A percentile compares a stretch with the other conserved stretches of the same genome.
Conservation (phyloP, 2,329 filamentous ascomycete species). For the Alternaria metachromatica region DNA sequence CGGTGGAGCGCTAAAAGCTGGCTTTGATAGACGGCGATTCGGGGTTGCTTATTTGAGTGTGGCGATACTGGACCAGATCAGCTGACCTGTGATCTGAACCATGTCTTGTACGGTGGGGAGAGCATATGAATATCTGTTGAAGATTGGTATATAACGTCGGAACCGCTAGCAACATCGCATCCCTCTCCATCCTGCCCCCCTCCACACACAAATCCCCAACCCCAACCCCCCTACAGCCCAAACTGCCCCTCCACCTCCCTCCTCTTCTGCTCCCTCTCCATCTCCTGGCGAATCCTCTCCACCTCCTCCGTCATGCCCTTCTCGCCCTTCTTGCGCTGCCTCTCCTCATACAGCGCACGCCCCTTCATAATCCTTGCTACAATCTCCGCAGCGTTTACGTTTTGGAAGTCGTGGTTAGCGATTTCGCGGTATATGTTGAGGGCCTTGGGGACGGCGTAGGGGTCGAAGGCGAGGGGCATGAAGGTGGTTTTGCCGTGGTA, state of each 20-base stretch:
- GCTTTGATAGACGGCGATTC: too few species aligned
- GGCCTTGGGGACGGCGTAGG: slow-evolving; percentile 77
- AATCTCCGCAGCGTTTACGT: slow-evolving; percentile 92
- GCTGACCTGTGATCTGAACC: too few species aligned
- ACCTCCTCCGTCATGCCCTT: slow-evolving; percentile 78
- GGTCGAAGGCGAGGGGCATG: slow-evolving; percentile 68
- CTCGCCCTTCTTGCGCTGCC: slow-evolving; percentile 86
- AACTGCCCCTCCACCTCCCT: slow-evolving; percentile 52
- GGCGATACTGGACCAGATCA: too few species aligned
- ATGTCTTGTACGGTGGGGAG: too few species aligned
- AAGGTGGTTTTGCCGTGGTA: slow-evolving; percentile 98
- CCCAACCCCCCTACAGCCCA: slow-evolving; percentile 27
- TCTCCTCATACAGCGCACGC: slow-evolving; percentile 85
- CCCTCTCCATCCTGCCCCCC: neutral
- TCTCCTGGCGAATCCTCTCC: slow-evolving; percentile 46
- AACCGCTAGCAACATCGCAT: neutral
- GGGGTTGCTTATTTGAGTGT: too few species aligned
- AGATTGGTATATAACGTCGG: neutral
- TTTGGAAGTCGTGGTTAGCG: slow-evolving; percentile 75
- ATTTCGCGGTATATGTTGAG: slow-evolving; percentile 87
- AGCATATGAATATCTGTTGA: neutral
- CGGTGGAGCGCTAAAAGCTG: too few species aligned
- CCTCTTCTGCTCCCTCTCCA: slow-evolving; percentile 45
- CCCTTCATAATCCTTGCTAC: slow-evolving; percentile 89
- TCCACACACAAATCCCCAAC: too few species aligned